Percentiles rank a stretch among this genome's conserved stretches.
These are phyloP conservation scores for Kalaharituber pfeilii DNA, from an alignment of 2,329 filamentous ascomycete species.

Conservation along the genomic window DNA sequence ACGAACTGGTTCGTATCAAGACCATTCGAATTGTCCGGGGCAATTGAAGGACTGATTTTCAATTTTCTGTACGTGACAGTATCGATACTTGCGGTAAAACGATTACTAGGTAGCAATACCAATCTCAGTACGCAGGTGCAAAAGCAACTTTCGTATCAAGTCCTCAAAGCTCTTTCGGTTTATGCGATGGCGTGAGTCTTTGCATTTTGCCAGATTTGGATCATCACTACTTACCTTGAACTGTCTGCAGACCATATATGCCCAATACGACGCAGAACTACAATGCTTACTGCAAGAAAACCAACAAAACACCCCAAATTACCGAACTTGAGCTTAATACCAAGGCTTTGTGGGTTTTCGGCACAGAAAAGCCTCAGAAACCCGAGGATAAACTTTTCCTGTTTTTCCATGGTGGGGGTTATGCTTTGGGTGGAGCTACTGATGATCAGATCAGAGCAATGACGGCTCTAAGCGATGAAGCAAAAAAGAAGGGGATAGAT, in stretches of 20 bases:
- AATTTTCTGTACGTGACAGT: too few relatives aligned
- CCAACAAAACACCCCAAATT: neutral
- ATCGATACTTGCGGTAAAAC: too few relatives aligned
- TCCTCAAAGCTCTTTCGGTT: too few relatives aligned
- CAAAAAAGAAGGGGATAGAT: neutral
- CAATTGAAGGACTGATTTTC: too few relatives aligned
- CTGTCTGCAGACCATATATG: neutral
- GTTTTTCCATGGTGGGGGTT: constrained; percentile 1
- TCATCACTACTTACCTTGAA: too few relatives aligned
- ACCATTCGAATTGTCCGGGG: too few relatives aligned
- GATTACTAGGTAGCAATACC: too few relatives aligned
- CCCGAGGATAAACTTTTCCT: neutral
- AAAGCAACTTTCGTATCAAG: too few relatives aligned
- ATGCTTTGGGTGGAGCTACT: neutral
- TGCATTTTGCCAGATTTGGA: too few relatives aligned
- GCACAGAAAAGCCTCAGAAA: neutral
- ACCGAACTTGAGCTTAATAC: neutral
- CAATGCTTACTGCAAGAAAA: neutral
- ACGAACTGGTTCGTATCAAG: too few relatives aligned
- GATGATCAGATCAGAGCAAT: neutral
- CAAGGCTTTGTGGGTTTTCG: neutral
- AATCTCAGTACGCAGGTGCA: too few relatives aligned
- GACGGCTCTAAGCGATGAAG: neutral
- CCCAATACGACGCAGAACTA: neutral
- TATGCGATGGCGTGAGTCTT: too few relatives aligned